phyloP scores from a whole-genome alignment of 2,329 filamentous ascomycete genomes.

The Aspergillus floridensis region DNA sequence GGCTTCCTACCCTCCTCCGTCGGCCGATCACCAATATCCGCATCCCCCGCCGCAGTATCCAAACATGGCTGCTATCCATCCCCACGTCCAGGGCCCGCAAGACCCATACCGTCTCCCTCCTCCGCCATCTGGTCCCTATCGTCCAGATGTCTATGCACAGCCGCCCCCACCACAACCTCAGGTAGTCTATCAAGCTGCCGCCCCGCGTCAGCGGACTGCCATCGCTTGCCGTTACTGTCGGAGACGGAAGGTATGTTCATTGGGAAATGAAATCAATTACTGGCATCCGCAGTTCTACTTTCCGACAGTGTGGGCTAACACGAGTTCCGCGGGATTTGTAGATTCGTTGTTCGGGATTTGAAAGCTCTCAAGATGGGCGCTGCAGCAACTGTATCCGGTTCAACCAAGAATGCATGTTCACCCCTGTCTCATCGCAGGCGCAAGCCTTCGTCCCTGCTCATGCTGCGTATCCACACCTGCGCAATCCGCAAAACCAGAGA shows the following conservation, averaged over 20 bases:
- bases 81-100: slow-evolving; percentile 40
- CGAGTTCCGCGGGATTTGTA: slow-evolving; percentile 33
- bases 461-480: slow-evolving; percentile 59
- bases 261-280: not conserved
- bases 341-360: slow-evolving; percentile 75
- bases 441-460: slow-evolving; percentile 73
- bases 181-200: slow-evolving; percentile 45
- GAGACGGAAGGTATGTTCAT: slow-evolving; percentile 48
- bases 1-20: slow-evolving; percentile 32
- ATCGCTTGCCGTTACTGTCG: slow-evolving; percentile 54
- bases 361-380: slow-evolving; percentile 67
- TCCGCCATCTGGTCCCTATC: slow-evolving; percentile 44
- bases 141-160: slow-evolving; percentile 41
- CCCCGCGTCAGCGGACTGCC: slow-evolving; percentile 51
- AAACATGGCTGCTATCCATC: slow-evolving; percentile 44
- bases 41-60: slow-evolving; percentile 37
- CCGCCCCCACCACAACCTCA: slow-evolving; percentile 38
- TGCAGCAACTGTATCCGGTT: slow-evolving; percentile 72
- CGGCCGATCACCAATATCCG: slow-evolving; percentile 33
- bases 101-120: slow-evolving; percentile 46
- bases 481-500: slow-evolving; percentile 37
- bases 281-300: not conserved
- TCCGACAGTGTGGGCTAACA: slow-evolving; percentile 10
- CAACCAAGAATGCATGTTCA: slow-evolving; percentile 75
- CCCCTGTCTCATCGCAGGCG: slow-evolving; percentile 69